Percentiles rank a stretch among this genome's conserved stretches.
These are phyloP conservation scores for Thielaviopsis ethacetica DNA, from an alignment of 2,329 filamentous ascomycete species.

Conservation along the genomic window DNA sequence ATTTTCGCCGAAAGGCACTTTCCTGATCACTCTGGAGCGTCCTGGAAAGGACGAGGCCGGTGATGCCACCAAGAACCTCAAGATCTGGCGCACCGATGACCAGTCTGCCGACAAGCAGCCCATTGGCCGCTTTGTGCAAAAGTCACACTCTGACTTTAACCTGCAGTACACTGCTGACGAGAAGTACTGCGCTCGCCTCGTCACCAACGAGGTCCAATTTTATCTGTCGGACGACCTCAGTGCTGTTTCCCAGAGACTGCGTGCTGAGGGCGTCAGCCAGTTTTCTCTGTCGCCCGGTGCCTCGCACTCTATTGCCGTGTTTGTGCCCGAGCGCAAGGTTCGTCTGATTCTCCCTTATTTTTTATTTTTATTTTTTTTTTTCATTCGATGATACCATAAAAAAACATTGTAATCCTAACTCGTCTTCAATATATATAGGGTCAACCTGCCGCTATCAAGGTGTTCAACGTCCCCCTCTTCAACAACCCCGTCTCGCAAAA, in stretches of 20 bases:
- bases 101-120: constrained; percentile 50
- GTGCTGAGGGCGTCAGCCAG: constrained; percentile 75
- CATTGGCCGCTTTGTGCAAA: constrained; percentile 84
- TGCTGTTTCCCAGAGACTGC: constrained; percentile 89
- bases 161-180: constrained; percentile 93
- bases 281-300: constrained; percentile 83
- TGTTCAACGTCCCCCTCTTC: constrained; percentile 87
- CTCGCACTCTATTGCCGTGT: constrained; percentile 84
- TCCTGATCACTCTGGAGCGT: constrained; percentile 92
- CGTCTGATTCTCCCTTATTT: background rate
- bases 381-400: background rate
- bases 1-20: constrained; percentile 85
- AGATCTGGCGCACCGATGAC: constrained; percentile 82
- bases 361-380: background rate
- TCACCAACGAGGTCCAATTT: constrained; percentile 97
- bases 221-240: constrained; percentile 75
- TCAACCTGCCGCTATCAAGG: constrained; percentile 82
- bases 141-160: constrained; percentile 90
- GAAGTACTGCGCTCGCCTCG: constrained; percentile 76
- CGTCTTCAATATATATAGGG: constrained; percentile 38
- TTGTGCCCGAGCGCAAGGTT: constrained; percentile 89
- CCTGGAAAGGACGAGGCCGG: constrained; percentile 67
- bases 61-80: constrained; percentile 49
- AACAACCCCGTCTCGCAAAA: constrained; percentile 75
- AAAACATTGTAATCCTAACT: constrained; percentile 12